A percentile compares a stretch with the other conserved stretches of the same genome.
These are phyloP conservation scores for Tranzscheliella williamsii DNA, from an alignment of 1,284 basidiomycete species.

Conservation along the genomic window DNA sequence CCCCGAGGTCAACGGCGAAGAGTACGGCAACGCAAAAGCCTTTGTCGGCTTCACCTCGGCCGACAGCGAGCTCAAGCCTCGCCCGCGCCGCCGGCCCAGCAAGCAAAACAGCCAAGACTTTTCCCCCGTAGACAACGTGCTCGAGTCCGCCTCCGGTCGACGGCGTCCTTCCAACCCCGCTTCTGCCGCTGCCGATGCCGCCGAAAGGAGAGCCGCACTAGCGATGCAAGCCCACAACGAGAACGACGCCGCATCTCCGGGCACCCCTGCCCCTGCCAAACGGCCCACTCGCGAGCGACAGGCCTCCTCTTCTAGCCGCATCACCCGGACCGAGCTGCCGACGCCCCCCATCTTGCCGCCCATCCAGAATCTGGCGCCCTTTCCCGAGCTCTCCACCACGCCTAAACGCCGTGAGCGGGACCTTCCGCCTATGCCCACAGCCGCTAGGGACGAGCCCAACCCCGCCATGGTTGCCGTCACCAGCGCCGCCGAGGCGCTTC, in stretches of 20 bases:
- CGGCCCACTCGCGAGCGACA: constrained; percentile 19
- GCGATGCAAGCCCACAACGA: constrained; percentile 8
- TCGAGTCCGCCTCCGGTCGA: constrained; percentile 4
- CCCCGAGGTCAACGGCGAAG: constrained; percentile 10
- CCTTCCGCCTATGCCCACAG: constrained; percentile 29
- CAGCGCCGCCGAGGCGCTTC: constrained; percentile 9
- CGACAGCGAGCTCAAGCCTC: constrained; percentile 12
- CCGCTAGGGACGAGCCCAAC: not conserved
- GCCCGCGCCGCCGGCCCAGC: constrained; percentile 13
- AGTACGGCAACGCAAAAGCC: constrained; percentile 43
- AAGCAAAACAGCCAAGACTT: constrained; percentile 21
- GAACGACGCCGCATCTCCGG: not conserved
- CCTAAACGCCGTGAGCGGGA: constrained; percentile 10
- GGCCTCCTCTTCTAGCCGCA: constrained; percentile 11
- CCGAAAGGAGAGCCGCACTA: constrained; percentile 27
- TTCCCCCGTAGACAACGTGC: not conserved
- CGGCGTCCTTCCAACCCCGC: constrained; percentile 22
- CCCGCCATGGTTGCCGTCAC: constrained; percentile 17
- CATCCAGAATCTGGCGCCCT: constrained; percentile 42
- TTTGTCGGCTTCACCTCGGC: constrained; percentile 50
- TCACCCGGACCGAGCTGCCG: constrained; percentile 26
- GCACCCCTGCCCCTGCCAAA: not conserved
- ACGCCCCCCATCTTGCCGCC: constrained; percentile 29
- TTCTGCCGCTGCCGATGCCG: constrained; percentile 37
- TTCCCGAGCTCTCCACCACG: constrained; percentile 10